Base-by-base conservation (phyloP, 116 monocot species). In the Zostera marina region DNA sequence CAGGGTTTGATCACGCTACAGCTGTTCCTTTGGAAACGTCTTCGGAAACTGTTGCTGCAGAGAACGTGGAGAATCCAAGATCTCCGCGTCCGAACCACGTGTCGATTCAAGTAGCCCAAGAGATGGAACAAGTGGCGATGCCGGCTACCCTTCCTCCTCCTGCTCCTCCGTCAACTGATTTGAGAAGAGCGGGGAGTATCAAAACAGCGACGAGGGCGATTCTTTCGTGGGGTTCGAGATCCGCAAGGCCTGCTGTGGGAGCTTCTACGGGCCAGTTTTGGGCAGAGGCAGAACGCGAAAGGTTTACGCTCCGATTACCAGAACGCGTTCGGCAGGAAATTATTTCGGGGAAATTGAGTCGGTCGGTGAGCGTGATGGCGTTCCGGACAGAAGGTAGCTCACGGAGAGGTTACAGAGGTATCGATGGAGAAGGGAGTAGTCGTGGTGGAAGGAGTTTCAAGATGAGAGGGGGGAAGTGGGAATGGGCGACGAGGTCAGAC, bases 261-360 rank as follows among this genome's bases (percentile, higher is more conserved):
- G 84, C 80, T 54, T 65, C 73, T 2, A 11, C 67, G 62, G n/a
- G 47, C 42, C 42, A 19, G 49, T 59, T 44, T 14, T 77, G 68
- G 66, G 21, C 49, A 2, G 67, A 55, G 53, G 81, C 63, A 58
- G 66, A 67, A 11, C 45, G 40, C 10, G 80, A 82, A 51, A 42
- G 80, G 68, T 77, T 67, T 66, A 80, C 80, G 11, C 72, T 84
- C 59, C 59, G 80, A 45, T 61, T 84, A 16, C 80, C 84, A 32
- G 84, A 74, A 61, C 41, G 59, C 44, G 63, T 72, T 25, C 61
- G 63, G 51, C 26, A 59, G 63, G 80, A 80, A 32, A 49, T 80
- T 0, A 9, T 70, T 17, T 54, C 66, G 3, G 77, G 76, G 39
- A 56, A 52, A 62, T 63, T 74, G 9, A 61, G 53, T 11, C 61